phyloP scores from a whole-genome alignment of 345 rosid genomes.

The Mangifera indica region DNA sequence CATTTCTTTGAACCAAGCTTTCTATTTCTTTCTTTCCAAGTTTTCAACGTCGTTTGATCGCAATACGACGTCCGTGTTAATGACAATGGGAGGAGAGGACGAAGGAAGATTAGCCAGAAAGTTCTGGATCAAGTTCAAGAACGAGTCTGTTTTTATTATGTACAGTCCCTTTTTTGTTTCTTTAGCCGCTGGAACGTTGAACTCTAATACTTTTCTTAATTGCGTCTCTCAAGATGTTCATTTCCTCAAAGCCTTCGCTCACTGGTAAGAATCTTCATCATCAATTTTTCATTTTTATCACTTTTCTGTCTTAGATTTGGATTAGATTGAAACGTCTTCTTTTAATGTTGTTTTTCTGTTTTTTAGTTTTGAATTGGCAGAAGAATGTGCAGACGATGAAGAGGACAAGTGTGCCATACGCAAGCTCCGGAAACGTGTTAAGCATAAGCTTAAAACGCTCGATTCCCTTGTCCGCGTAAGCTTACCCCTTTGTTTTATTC shows the following conservation, averaged over 20 bases:
- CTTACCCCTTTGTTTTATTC: not conserved
- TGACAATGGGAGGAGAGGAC: conserved; percentile 23
- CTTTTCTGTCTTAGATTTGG: not conserved
- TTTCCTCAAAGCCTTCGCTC: conserved; percentile 41
- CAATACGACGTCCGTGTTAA: not conserved
- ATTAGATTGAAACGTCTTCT: not conserved
- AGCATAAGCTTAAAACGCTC: conserved; percentile 37
- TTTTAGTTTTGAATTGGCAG: conserved; percentile 44
- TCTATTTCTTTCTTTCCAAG: too few species aligned
- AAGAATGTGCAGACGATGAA: conserved; percentile 61
- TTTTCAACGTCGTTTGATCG: not conserved
- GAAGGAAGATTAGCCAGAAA: conserved; percentile 39
- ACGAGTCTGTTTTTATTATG: conserved; percentile 35
- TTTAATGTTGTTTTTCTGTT: not conserved
- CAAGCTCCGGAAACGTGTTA: conserved; percentile 39
- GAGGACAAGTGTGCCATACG: conserved; percentile 44
- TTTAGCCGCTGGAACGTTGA: conserved; percentile 44
- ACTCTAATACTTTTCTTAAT: conserved; percentile 30
- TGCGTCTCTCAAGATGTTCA: conserved; percentile 40
- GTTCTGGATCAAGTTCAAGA: conserved; percentile 49
- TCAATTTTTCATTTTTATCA: not conserved
- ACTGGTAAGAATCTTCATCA: conserved; percentile 31
- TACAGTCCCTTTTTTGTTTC: conserved; percentile 47
- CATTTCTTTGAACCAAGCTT: too few species aligned
- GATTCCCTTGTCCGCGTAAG: conserved; percentile 33